Conservation (phyloP, 495 filamentous ascomycete genomes). For the Aspergillus ellipticus region DNA sequence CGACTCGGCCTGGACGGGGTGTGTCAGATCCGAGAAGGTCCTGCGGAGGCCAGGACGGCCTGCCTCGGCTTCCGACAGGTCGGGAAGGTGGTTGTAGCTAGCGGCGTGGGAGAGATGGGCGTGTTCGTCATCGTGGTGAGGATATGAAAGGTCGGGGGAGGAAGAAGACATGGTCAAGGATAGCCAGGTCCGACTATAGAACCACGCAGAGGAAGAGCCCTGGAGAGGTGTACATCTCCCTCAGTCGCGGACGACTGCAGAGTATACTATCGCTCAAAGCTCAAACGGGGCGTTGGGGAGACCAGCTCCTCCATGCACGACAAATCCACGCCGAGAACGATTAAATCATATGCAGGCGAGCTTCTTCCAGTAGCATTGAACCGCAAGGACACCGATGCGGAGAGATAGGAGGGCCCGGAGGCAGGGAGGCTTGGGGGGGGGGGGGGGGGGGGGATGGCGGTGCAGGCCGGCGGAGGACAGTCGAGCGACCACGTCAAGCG, state of each 20-base stretch:
- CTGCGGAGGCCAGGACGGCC: conserved; percentile 32
- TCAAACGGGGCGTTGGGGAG: conserved; percentile 31
- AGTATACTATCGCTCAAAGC: conserved; percentile 2
- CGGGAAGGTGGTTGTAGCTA: conserved; percentile 42
- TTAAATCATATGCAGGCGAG: conserved; percentile 23
- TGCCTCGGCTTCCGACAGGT: conserved; percentile 20
- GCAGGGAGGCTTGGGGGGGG: conserved; percentile 5
- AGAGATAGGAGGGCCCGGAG: background rate
- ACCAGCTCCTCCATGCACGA: conserved; percentile 44
- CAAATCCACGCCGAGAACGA: conserved; percentile 12
- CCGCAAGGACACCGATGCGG: background rate
- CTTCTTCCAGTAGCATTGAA: conserved; percentile 9
- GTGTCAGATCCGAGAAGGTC: conserved; percentile 42
- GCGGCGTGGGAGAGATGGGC: conserved; percentile 34
- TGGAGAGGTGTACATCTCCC: conserved; percentile 30
- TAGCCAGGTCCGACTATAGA: conserved; percentile 15
- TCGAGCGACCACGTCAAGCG: conserved; percentile 10
- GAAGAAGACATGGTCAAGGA: conserved; percentile 35
- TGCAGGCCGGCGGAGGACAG: conserved; percentile 7
- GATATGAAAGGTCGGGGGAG: conserved; percentile 21
- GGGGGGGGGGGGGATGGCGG: background rate
- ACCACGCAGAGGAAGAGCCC: conserved; percentile 11
- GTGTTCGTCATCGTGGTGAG: conserved; percentile 26
- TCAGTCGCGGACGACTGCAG: conserved; percentile 19
- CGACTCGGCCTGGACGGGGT: conserved; percentile 31